A percentile compares a stretch with the other conserved stretches of the same genome.
phyloP scores from a whole-genome alignment of 1,139 yeast genomes.

The Scheffersomyces illinoinensis region DNA sequence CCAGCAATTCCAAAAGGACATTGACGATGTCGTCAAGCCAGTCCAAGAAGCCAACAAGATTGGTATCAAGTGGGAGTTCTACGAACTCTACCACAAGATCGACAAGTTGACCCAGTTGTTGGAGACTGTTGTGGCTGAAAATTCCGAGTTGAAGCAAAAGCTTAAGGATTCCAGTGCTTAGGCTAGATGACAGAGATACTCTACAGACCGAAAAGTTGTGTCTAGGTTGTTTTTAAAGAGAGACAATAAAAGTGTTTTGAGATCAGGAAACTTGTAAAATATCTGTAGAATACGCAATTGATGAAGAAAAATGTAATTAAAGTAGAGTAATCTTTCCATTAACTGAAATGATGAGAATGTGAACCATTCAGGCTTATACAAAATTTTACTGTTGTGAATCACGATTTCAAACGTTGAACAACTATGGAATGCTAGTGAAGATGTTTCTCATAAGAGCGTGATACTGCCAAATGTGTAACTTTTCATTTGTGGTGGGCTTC shows the following conservation, averaged over 20 bases:
- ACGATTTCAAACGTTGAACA: neutral
- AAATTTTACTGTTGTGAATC: neutral
- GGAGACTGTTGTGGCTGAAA: slow-evolving; percentile 43
- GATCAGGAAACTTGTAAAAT: neutral
- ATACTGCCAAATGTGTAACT: neutral
- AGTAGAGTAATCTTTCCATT: neutral
- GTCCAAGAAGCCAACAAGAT: slow-evolving; percentile 52
- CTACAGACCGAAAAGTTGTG: neutral
- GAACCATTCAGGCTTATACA: neutral
- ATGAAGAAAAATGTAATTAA: no score
- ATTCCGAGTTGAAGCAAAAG: slow-evolving; percentile 30
- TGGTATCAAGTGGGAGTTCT: slow-evolving; percentile 70
- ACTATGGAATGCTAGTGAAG: no score
- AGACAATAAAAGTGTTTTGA: neutral
- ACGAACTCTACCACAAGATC: slow-evolving; percentile 52
- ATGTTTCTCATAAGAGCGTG: neutral
- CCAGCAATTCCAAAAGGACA: slow-evolving; percentile 47
- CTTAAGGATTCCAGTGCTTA: slow-evolving; percentile 3
- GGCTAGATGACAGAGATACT: neutral
- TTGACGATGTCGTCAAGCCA: slow-evolving; percentile 55
- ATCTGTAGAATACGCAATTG: neutral
- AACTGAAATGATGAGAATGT: neutral
- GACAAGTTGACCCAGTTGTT: slow-evolving; percentile 47
- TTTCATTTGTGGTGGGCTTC: neutral
- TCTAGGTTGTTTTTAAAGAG: neutral